Base-by-base conservation (phyloP, 225 moss, liverwort and hornwort genomes). In the Asterella californica region DNA sequence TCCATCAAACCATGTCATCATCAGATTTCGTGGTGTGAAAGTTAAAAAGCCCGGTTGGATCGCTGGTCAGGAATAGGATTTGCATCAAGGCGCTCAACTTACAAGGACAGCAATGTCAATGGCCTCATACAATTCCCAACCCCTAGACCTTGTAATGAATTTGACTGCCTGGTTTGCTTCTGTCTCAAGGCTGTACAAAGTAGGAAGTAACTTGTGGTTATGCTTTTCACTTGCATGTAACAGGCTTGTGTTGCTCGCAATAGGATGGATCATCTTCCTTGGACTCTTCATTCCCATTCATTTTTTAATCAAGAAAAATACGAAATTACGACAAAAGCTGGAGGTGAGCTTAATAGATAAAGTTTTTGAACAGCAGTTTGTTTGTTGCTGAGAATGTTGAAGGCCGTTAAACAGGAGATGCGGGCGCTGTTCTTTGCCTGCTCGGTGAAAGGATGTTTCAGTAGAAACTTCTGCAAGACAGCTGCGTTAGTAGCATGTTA, bases 201-300 rank as follows among this genome's bases (percentile, higher is more conserved):
- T 12, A 12, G 65, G 33, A 65, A 32, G 15, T 65, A 65, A 32
- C 14, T 33, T 10, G 37, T 8, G 27, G 1, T 50, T 73, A 6
- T 46, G 47, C 22, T 22, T 30, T 14, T 15, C 30, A 34, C 24
- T 36, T 37, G 19, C 24, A 36, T 36, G 70, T 53, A 73, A 83
- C 94, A 96, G 97, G 72, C 91, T 94, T 76, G 78, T 91, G 76
- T 87, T 94, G 63, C 92, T 97, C 64, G 84, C 83, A 29, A 0
- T 91, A 9, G 94, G 97, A 78, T 97, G 97, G 97, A 87, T 93
- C 57, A 87, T 97, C 76, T 97, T 97, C 73, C 85, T 97, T 19
- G 81, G 89, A 72, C 87, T 94, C 34, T 97, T 97, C 80, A 88
- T 94, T 82, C 94, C 94, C 25, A 53, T 97, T 70, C 94, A 97